A percentile compares a stretch with the other conserved stretches of the same genome.
phyloP scores from a whole-genome alignment of 176 grass and related monocot genomes.

The Areca catechu region DNA sequence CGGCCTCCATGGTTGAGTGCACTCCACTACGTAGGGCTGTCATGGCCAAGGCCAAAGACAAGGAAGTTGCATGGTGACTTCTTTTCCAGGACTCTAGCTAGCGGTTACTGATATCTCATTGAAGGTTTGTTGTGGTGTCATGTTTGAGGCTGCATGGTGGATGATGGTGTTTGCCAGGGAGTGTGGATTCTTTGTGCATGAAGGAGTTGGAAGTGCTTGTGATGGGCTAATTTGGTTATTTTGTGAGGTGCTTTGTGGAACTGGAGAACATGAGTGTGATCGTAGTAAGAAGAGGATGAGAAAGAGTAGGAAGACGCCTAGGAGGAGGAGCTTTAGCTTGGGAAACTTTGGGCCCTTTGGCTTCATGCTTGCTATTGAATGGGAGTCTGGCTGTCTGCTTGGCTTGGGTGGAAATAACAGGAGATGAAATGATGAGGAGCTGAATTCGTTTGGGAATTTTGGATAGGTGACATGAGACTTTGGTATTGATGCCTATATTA shows the following conservation, averaged over 20 bases:
- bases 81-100: not conserved
- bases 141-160: slow-evolving; percentile 11
- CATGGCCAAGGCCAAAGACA: slow-evolving; percentile 15
- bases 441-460: too few species aligned
- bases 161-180: slow-evolving; percentile 2
- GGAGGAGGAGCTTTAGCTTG: slow-evolving; percentile 4
- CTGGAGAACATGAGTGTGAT: too few species aligned
- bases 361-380: not conserved
- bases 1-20: too few species aligned
- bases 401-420: too few species aligned
- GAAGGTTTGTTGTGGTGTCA: slow-evolving; percentile 11
- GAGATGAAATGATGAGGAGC: too few species aligned
- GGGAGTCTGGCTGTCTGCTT: too few species aligned
- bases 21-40: not conserved
- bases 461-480: too few species aligned
- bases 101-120: slow-evolving; percentile 4
- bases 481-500: too few species aligned
- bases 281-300: not conserved
- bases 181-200: slow-evolving; percentile 6
- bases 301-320: not conserved
- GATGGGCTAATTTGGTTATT: too few species aligned
- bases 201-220: not conserved
- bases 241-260: too few species aligned
- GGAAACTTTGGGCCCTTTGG: not conserved
- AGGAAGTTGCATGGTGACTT: slow-evolving; percentile 18